Evolutionary conservation across 192 early-diverging fungal species (phyloP), one percentile per base, ranked within the genome.

Genomic region (Phlyctochytrium bullatum): DNA sequence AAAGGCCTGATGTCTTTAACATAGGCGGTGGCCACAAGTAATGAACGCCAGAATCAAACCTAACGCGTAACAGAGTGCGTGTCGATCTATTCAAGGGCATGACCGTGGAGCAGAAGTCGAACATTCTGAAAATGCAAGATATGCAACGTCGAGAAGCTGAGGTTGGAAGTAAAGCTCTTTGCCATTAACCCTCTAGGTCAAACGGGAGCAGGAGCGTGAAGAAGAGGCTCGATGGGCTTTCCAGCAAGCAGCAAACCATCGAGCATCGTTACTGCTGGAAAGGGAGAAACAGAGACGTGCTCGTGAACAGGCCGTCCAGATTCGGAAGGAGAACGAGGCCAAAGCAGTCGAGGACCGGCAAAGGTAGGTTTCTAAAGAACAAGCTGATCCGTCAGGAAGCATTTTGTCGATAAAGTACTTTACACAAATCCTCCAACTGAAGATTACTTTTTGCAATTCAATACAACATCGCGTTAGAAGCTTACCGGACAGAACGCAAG

Each of bases 51-150:
- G 12, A 14, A 47, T 32, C 16, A 24, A 30, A 23, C 12, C 1
- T 3, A 12, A 23, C 50, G 14, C 35, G 33, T 40, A 4, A 29
- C 50, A 86, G 78, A 52, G 67, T 85, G 29, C 70, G 84, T 3
- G 82, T 85, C 23, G 84, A 86, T 60, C 47, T 76, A 16, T 86
- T 85, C 69, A 86, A 86, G 63, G 84, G 82, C 50, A 81, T 86
- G 57, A 83, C 79, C 0, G 36, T 33, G 3, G 69, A 80, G 34
- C 80, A 85, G 66, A 77, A 75, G 36, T 20, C 52, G 23, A 69
- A 78, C 31, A 77, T 84, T 16, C 60, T 69, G 12, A 52, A 63
- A 3, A 63, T 71, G 12, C 83, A 83, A 62, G 80, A 80, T 28
- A 59, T 71, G 32, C 84, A 86, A 62, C 68, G 83, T 14, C 20